Conservation (phyloP, 805 yeast genomes). For the Nakazawaea holstii region DNA sequence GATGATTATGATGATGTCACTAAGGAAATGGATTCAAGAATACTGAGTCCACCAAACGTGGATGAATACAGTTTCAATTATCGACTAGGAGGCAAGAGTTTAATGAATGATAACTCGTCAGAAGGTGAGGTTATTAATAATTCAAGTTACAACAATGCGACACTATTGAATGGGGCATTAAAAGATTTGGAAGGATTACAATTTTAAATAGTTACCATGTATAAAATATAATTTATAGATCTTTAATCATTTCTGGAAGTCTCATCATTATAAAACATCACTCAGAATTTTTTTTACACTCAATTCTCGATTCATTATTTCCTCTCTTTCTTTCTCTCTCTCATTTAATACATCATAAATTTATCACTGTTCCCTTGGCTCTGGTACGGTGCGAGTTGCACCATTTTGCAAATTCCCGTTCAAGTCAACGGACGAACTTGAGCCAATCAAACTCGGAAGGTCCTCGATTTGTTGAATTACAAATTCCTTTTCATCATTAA, state of each 20-base stretch:
- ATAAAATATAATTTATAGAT: neutral
- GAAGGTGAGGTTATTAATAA: neutral
- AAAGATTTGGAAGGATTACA: constrained; percentile 9
- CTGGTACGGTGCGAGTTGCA: neutral
- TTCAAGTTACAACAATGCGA: neutral
- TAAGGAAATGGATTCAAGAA: neutral
- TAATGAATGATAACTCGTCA: neutral
- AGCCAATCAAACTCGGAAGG: constrained; percentile 51
- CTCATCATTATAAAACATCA: too few species aligned
- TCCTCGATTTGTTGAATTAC: constrained; percentile 69
- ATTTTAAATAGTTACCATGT: constrained; percentile 1
- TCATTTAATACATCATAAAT: neutral
- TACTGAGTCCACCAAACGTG: neutral
- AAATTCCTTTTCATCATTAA: constrained; percentile 76
- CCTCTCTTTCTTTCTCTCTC: neutral
- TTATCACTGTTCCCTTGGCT: neutral
- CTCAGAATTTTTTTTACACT: neutral
- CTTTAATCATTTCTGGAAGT: too few species aligned
- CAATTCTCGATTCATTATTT: neutral
- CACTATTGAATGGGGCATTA: neutral
- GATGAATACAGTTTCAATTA: constrained; percentile 4
- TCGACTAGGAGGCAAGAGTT: constrained; percentile 2
- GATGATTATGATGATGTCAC: neutral
- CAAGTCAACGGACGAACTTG: constrained; percentile 7
- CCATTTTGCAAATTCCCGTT: neutral